Base-by-base conservation (phyloP, 2,329 filamentous ascomycete genomes). In the Bipolaris zeicola region DNA sequence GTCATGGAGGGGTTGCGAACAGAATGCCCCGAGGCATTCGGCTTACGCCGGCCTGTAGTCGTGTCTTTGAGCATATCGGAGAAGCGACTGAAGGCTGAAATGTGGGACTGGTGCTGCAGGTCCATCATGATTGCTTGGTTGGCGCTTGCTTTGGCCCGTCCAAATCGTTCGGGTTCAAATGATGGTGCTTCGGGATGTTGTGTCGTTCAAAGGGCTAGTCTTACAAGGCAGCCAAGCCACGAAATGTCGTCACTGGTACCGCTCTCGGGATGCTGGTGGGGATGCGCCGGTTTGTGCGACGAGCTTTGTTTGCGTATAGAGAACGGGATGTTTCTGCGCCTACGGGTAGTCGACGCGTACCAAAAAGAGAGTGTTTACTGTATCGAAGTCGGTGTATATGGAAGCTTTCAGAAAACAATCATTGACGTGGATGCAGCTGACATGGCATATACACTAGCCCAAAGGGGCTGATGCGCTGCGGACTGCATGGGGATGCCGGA, bases 61-160 rank as follows among this genome's bases (percentile, higher is more conserved):
- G 57, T 58, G 33, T 62, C 59, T 31, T 62, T 64, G 38, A 64
- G 60, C 39, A 49, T 48, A 20, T 58, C 57, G 36, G 61, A 60
- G 50, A 64, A 60, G 31, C 61, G 56, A 34, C 54, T 31, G n/a
- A 64, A 58, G 36, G 60, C 55, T 3, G 61, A 64, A 34, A 56
- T 39, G 24, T 56, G 56, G n/a, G 56, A 49, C 38, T 57, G 54
- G n/a, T 57, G 44, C 31, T 57, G 54, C 34, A 57, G 54, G 38
- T 57, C 54, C 54, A 57, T 53, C 54, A 57, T 57, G 54, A 16
- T 43, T 48, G 18, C 10, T 43, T 41, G 16, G 10, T 52, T 22
- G 16, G 13, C 18, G 11, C 33, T 10, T 20, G 34, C 13, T 33
- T 34, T 14, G 10, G 16, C 31, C 18, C 13, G 14, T 14, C 41